Evolutionary conservation across 2,329 filamentous ascomycete species (phyloP).

Genomic region (Dactylellina leptospora): DNA sequence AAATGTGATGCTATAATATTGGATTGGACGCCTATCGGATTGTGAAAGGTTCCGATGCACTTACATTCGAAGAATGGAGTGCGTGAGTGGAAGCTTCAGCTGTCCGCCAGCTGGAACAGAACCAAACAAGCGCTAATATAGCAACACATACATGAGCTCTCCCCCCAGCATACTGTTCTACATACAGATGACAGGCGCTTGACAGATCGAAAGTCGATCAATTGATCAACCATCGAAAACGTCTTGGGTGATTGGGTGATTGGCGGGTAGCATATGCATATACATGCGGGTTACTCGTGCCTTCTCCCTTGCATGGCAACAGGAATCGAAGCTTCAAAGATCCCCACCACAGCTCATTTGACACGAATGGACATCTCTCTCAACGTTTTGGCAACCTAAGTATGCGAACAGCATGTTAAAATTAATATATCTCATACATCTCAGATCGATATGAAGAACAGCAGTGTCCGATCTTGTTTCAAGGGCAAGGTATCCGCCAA

Average conservation of each 20-base stretch:
- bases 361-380: too few relatives aligned
- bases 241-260: background rate
- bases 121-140: background rate
- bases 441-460: too few relatives aligned
- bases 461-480: too few relatives aligned
- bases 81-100: background rate
- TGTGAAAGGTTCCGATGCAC: background rate
- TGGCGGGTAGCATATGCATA: too few relatives aligned
- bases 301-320: constrained; percentile 4
- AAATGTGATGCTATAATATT: background rate
- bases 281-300: background rate
- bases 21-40: background rate
- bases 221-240: background rate
- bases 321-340: background rate
- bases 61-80: background rate
- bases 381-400: too few relatives aligned
- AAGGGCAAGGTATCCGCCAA: too few relatives aligned
- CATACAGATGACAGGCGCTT: too few relatives aligned
- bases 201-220: background rate
- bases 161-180: too few relatives aligned
- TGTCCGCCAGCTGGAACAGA: background rate
- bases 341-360: too few relatives aligned
- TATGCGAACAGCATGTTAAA: background rate
- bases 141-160: background rate
- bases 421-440: too few relatives aligned